These are phyloP conservation scores for Tolypocladium sp. DNA, from an alignment of 2,329 filamentous ascomycete species.

Conservation along the genomic window DNA sequence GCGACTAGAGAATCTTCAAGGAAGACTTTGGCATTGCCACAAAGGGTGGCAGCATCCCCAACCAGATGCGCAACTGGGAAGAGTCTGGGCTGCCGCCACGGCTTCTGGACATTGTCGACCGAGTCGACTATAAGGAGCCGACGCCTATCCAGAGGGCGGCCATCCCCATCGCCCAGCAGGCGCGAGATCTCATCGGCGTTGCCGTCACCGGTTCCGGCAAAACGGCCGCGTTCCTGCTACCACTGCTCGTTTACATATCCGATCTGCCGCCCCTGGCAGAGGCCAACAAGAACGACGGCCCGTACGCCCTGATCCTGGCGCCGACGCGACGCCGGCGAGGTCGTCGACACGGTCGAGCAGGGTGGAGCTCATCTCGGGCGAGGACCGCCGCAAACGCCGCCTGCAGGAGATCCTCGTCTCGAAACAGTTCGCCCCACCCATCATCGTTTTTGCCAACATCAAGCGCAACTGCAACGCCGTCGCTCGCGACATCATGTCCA, in stretches of 20 bases:
- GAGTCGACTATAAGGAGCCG: slow-evolving; percentile 86
- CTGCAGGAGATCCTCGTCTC: slow-evolving; percentile 79
- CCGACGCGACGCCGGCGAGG: slow-evolving; percentile 93
- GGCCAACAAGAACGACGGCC: slow-evolving; percentile 83
- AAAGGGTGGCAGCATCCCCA: slow-evolving; percentile 84
- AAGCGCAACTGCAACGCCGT: slow-evolving; percentile 97
- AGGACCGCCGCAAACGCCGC: slow-evolving; percentile 94
- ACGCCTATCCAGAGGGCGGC: slow-evolving; percentile 87
- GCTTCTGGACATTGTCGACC: slow-evolving; percentile 71
- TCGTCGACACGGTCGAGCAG: slow-evolving; percentile 95
- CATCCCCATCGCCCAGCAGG: slow-evolving; percentile 88
- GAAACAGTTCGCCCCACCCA: slow-evolving; percentile 73
- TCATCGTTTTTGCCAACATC: slow-evolving; percentile 99
- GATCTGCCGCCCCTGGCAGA: slow-evolving; percentile 83
- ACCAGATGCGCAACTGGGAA: slow-evolving; percentile 90
- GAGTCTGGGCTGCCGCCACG: slow-evolving; percentile 74
- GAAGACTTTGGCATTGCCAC: slow-evolving; percentile 96
- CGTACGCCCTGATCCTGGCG: slow-evolving; percentile 93
- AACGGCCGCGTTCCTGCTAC: slow-evolving; percentile 88
- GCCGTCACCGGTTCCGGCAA: slow-evolving; percentile 98
- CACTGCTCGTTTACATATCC: slow-evolving; percentile 90
- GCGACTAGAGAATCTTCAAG: slow-evolving; percentile 99
- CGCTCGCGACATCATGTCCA: slow-evolving; percentile 84
- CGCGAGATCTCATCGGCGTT: slow-evolving; percentile 90
- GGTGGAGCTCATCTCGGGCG: slow-evolving; percentile 83